Evolutionary conservation across 2,329 filamentous ascomycete genomes (phyloP), one percentile per base, ranked within the genome.

Genomic region (Zasmidium angulare): DNA sequence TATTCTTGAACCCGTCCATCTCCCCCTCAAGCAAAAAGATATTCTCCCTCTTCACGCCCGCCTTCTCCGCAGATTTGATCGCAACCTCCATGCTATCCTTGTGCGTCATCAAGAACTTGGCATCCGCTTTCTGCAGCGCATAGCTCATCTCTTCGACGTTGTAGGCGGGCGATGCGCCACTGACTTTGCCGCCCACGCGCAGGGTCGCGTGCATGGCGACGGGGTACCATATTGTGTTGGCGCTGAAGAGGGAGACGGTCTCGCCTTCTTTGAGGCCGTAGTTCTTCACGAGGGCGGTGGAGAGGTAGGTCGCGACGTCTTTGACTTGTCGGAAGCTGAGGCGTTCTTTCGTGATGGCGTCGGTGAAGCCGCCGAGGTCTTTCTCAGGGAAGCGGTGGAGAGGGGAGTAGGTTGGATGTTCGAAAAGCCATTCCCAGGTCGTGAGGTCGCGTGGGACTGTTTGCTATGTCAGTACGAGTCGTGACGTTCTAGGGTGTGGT

Each of bases 101-200:
- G 1, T 83, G 77, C 0, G 84, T 86, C 72, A 88, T 80, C 10
- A 87, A 68, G 60, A 84, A 83, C 62, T 81, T 85, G 1, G 83
- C 81, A 31, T 82, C 75, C 0, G 79, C 82, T 1, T 79, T 86
- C 65, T 82, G 81, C 1, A 89, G 74, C 1, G 85, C 85, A 70
- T 88, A 87, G 0, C 80, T 82, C 83, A 89, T 88, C 65, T 89
- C 87, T 52, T 89, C 86, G 17, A 84, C 78, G 57, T 84, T 87
- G 71, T 89, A 89, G 0, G 85, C 86, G 0, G 86, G 86, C 17
- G 80, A 84, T 0, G 85, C 86, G 1, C 86, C 86, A 1, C 81
- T 84, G 1, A 88, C 82, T 26, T 84, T 79, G 9, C 82, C 86
- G 0, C 79, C 82, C 4, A 77, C 78, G 12, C 82, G 78, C 7